These are phyloP conservation scores for sorghum (Sorghum bicolor) DNA, from an alignment of 176 grass and related monocot species.

Conservation along the genomic window DNA sequence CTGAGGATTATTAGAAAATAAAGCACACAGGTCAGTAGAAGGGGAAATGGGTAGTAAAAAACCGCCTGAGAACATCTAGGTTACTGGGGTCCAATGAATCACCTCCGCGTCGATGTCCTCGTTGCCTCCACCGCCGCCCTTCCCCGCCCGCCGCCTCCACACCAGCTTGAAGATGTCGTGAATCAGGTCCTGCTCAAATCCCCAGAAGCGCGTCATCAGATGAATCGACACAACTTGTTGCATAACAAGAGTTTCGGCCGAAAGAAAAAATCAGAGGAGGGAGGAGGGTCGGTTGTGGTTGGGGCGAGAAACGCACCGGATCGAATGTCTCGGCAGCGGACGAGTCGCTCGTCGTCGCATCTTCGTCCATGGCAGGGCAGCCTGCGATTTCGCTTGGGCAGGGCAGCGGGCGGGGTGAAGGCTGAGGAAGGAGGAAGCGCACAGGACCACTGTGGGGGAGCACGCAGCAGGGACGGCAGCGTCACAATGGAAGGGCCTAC, in stretches of 20 bases:
- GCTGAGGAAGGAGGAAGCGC: too few relatives aligned
- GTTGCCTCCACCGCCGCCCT: constrained; percentile 5
- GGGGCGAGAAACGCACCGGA: constrained; percentile 23
- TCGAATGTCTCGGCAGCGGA: constrained; percentile 35
- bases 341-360: neutral
- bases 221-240: neutral
- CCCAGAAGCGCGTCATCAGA: neutral
- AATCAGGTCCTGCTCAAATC: constrained; percentile 62
- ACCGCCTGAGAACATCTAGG: neutral
- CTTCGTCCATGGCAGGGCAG: constrained; percentile 20
- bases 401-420: too few relatives aligned
- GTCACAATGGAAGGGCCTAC: neutral
- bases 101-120: constrained; percentile 52
- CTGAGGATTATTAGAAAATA: constrained; percentile 30
- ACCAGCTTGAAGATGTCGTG: constrained; percentile 83
- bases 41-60: neutral
- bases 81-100: neutral
- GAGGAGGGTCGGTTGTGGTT: too few relatives aligned
- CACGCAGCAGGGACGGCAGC: neutral
- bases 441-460: too few relatives aligned
- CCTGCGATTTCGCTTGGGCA: neutral
- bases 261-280: neutral
- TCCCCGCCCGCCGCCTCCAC: constrained; percentile 53
- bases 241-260: neutral
- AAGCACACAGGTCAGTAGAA: neutral